A percentile compares a stretch with the other conserved stretches of the same genome.
These are phyloP conservation scores for Thelonectria rubi DNA, from an alignment of 2,329 filamentous ascomycete species.

Conservation along the genomic window DNA sequence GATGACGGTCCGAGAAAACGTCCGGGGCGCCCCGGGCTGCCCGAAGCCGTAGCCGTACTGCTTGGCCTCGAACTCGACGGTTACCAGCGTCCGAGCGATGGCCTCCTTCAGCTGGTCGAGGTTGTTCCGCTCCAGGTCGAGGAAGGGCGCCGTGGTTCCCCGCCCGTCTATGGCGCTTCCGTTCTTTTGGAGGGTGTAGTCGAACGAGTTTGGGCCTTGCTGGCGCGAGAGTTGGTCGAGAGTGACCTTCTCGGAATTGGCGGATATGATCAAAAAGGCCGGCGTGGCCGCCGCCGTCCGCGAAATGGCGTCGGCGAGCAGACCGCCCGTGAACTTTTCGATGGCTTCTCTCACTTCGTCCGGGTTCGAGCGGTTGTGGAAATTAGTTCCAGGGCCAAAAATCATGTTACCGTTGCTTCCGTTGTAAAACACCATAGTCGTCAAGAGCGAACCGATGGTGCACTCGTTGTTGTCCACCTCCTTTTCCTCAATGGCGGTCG, in stretches of 20 bases:
- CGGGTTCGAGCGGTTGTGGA: neutral
- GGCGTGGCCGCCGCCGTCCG: neutral
- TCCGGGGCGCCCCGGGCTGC: neutral
- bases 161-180: neutral
- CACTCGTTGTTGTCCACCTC: neutral
- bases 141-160: no score
- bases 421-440: neutral
- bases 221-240: neutral
- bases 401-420: no score
- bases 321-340: neutral
- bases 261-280: neutral
- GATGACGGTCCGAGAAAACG: neutral
- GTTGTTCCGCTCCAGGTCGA: neutral
- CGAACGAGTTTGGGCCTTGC: neutral
- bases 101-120: neutral
- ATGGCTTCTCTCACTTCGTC: neutral
- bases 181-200: neutral
- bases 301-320: conserved; percentile 7
- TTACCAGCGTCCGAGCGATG: neutral
- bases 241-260: neutral
- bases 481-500: neutral
- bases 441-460: neutral
- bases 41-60: conserved; percentile 2
- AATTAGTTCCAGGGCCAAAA: neutral
- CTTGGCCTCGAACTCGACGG: neutral